These are phyloP conservation scores for Clitocybe nebularis DNA, from an alignment of 1,284 basidiomycete species.

Conservation along the genomic window DNA sequence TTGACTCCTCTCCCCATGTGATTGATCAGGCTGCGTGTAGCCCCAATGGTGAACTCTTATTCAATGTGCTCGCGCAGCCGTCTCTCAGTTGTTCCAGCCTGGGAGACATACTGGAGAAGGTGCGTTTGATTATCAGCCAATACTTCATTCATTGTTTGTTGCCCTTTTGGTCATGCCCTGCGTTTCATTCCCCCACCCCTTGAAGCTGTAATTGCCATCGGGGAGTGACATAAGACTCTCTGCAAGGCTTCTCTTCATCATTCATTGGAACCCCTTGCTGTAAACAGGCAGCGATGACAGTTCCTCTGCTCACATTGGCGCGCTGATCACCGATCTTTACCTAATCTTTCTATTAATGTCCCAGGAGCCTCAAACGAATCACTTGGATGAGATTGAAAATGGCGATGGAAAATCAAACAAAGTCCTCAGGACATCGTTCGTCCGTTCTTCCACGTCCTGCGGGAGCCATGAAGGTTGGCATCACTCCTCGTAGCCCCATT, in stretches of 20 bases:
- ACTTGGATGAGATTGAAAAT: neutral
- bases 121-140: slow-evolving; percentile 19
- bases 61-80: neutral
- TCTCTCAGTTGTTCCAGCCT: slow-evolving; percentile 24
- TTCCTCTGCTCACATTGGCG: neutral
- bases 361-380: neutral
- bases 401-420: neutral
- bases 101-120: slow-evolving; percentile 22
- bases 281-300: no score
- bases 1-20: slow-evolving; percentile 2
- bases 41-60: neutral
- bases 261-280: no score
- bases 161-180: no score
- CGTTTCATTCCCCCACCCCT: no score
- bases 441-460: neutral
- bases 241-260: neutral
- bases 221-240: neutral
- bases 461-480: neutral
- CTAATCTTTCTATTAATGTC: neutral
- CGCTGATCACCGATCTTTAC: neutral
- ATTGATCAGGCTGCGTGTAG: slow-evolving; percentile 1
- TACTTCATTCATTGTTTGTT: slow-evolving; percentile 1
- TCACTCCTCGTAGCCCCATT: neutral
- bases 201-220: no score
- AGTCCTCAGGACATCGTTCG: neutral